Conservation (phyloP, 371 early-diverging fungal species). For the Mortierella polycephala region DNA sequence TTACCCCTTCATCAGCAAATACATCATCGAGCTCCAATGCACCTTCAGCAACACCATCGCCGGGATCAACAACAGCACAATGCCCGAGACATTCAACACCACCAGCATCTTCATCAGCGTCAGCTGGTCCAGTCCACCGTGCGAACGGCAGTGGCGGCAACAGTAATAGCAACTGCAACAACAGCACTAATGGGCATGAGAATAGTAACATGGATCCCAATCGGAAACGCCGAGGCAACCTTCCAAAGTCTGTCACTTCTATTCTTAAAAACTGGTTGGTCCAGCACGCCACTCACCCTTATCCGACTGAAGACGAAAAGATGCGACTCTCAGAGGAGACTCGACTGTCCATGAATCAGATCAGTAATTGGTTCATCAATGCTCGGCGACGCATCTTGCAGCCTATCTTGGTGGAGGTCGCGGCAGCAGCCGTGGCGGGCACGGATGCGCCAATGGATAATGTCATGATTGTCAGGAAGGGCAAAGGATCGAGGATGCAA, state of each 20-base stretch:
- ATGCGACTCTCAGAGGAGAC: constrained; percentile 68
- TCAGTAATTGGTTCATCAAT: constrained; percentile 94
- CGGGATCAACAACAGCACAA: neutral
- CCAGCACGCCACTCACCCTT: constrained; percentile 81
- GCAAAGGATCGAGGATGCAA: constrained; percentile 54
- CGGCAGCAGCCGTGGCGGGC: constrained; percentile 48
- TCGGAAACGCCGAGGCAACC: constrained; percentile 64
- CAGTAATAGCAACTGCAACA: neutral
- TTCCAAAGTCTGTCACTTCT: constrained; percentile 71
- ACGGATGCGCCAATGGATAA: constrained; percentile 52
- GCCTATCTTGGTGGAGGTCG: constrained; percentile 49
- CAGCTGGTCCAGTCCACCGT: neutral
- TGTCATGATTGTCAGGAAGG: constrained; percentile 51
- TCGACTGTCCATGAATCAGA: constrained; percentile 77
- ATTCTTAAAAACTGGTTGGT: constrained; percentile 79
- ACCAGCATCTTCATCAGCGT: neutral
- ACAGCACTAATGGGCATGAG: neutral
- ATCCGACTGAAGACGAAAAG: constrained; percentile 86
- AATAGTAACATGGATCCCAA: constrained; percentile 22
- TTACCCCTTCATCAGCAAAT: neutral
- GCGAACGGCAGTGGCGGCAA: neutral
- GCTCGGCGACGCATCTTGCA: constrained; percentile 77
- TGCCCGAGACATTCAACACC: neutral
- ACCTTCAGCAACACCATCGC: neutral
- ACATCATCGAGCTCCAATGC: neutral